These are phyloP conservation scores for Otatea glauca DNA, from an alignment of 176 grass and related monocot genomes.

Conservation along the genomic window DNA sequence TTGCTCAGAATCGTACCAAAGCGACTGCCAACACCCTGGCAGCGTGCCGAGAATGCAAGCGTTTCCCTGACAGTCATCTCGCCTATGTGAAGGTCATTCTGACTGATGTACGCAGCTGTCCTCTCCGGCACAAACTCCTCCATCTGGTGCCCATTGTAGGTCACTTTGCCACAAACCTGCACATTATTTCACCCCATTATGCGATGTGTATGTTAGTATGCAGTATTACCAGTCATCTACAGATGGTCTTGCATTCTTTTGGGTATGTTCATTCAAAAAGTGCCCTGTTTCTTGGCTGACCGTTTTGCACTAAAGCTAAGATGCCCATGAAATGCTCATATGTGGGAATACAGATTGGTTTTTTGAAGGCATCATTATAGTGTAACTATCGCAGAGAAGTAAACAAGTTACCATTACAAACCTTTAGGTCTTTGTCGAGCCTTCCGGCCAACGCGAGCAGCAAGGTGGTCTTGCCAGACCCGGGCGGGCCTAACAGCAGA, in stretches of 20 bases:
- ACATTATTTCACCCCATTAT: constrained; percentile 10
- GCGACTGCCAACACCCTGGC: constrained; percentile 61
- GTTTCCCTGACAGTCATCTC: constrained; percentile 81
- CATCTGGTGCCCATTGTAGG: constrained; percentile 70
- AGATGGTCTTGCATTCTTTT: no score
- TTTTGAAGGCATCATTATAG: neutral
- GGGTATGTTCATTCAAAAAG: neutral
- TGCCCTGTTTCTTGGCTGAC: neutral
- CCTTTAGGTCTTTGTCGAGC: constrained; percentile 76
- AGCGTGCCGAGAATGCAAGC: constrained; percentile 66
- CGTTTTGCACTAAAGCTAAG: neutral
- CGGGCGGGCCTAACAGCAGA: constrained; percentile 85
- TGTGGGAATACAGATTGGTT: neutral
- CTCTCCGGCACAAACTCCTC: constrained; percentile 68
- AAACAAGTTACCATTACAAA: constrained; percentile 12
- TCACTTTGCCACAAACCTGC: constrained; percentile 61
- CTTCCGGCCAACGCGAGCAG: constrained; percentile 91
- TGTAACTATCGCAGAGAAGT: no score
- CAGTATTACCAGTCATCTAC: neutral
- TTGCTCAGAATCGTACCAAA: constrained; percentile 45
- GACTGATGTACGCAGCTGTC: constrained; percentile 70
- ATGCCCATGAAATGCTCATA: neutral
- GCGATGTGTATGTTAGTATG: neutral
- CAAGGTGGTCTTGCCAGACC: constrained; percentile 91
- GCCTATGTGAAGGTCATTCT: constrained; percentile 70